Conservation (phyloP, 305 asterid genomes). For the Fraxinus sp. region DNA sequence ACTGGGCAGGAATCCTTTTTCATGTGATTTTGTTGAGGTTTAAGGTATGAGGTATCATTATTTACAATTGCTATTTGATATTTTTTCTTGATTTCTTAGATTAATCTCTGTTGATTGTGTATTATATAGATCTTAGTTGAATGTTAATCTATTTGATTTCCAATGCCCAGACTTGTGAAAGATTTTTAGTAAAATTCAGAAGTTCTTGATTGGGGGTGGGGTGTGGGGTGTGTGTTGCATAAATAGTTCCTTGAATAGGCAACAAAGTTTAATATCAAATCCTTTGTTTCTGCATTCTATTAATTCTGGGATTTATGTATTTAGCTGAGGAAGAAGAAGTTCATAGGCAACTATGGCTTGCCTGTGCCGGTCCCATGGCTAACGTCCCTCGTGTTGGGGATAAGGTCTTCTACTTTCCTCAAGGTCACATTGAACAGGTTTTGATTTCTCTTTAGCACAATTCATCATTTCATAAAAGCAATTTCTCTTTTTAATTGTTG, state of each 20-base stretch:
- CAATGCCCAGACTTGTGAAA: neutral
- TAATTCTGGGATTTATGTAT: neutral
- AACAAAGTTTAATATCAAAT: neutral
- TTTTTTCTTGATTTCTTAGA: neutral
- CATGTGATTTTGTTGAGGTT: neutral
- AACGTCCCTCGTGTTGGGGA: conserved; percentile 25
- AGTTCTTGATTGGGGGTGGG: neutral
- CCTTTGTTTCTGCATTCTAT: neutral
- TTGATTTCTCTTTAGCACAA: neutral
- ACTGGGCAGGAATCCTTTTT: neutral
- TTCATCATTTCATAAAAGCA: neutral
- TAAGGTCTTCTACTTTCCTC: conserved; percentile 35
- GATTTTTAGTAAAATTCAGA: neutral
- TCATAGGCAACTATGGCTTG: conserved; percentile 31
- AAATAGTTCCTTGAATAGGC: neutral
- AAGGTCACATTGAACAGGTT: conserved; percentile 38
- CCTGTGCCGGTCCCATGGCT: conserved; percentile 41
- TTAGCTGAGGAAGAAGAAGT: neutral
- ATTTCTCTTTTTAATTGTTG: neutral
- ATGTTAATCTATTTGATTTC: neutral
- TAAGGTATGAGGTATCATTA: neutral
- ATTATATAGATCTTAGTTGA: neutral
- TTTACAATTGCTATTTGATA: neutral
- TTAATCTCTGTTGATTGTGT: neutral
- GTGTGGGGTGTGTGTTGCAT: neutral